These are phyloP conservation scores for Cupressus sempervirens DNA, from an alignment of 75 land plant species.

Conservation along the genomic window DNA sequence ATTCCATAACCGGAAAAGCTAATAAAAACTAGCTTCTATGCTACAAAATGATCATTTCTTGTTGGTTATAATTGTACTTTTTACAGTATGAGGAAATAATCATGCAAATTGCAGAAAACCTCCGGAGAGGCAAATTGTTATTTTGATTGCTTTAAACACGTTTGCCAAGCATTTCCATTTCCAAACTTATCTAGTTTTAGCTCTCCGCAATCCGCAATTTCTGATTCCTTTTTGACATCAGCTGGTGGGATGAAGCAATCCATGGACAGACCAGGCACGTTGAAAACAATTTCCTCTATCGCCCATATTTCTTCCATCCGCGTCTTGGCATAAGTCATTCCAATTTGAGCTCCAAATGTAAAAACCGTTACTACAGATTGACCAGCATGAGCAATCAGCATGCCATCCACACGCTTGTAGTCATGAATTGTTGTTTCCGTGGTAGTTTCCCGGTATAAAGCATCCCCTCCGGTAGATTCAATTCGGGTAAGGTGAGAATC, in stretches of 20 bases:
- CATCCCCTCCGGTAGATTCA: conserved; percentile 24
- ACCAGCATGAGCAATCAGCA: conserved; percentile 60
- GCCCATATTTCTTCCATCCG: conserved; percentile 68
- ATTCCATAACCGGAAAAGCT: too few species aligned
- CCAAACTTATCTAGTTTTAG: neutral
- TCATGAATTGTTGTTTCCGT: conserved; percentile 57
- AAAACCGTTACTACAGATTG: conserved; percentile 59
- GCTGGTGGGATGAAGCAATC: conserved; percentile 73
- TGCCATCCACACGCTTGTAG: conserved; percentile 61
- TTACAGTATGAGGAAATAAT: neutral
- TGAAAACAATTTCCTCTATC: conserved; percentile 60
- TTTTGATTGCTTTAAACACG: neutral
- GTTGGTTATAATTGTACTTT: neutral
- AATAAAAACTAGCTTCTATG: too few species aligned
- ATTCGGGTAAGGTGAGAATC: conserved; percentile 72
- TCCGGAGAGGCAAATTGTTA: neutral
- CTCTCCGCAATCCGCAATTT: neutral
- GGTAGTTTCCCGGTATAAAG: conserved; percentile 71
- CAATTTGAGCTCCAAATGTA: conserved; percentile 44
- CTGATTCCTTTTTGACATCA: conserved; percentile 29
- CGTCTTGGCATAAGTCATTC: conserved; percentile 33
- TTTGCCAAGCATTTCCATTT: conserved; percentile 7
- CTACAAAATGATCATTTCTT: neutral
- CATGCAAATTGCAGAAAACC: neutral
- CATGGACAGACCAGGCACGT: conserved; percentile 65